Evolutionary conservation across 805 yeast genomes (phyloP), one percentile per base, ranked within the genome.

Genomic region (Schizosaccharomyces octosporus): DNA sequence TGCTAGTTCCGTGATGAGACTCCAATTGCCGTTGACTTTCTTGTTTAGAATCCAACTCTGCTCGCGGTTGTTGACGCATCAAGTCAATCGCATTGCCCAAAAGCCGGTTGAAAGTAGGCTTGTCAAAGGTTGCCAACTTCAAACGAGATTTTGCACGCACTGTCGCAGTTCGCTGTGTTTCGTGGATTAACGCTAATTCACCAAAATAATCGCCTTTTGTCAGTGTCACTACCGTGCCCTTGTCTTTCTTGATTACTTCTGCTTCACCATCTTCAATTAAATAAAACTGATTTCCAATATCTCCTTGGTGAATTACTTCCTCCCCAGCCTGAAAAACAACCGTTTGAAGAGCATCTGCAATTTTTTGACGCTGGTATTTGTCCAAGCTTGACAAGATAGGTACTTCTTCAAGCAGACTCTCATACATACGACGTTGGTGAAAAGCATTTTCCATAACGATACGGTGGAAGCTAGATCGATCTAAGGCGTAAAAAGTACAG

Each of bases 201-300:
- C 98, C 98, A 72, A 93, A 93, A 74, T 93, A 93, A 70, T 85
- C 95, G 65, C 97, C 97, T 68, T 84, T 81, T 58, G 77, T 73
- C 63, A 87, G 76, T 17, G 74, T 74, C 27, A 77, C 78, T 42
- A 88, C 76, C 55, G 78, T 76, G 29, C 89, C 89, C 57, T 77
- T 77, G 48, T 76, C 80, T 55, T 75, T 72, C 68, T 81, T 85
- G 55, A 78, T 69, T 54, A 93, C 93, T 64, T 81, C 81, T 62
- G 95, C 95, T 62, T 78, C 78, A 65, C 98, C 98, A 66, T 81
- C 77, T 72, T 89, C 87, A 62, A 85, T 81, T 63, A 85, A 71
- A 69, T 82, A 85, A 67, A 85, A 85, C 63, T 81, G 78, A 63
- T 83, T 87, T 65, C 93, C 94, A 19, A 75, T 75, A 65, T 88